Evolutionary conservation across 495 filamentous ascomycete species (phyloP).

Genomic region (Penicillium cosmopolitanum): DNA sequence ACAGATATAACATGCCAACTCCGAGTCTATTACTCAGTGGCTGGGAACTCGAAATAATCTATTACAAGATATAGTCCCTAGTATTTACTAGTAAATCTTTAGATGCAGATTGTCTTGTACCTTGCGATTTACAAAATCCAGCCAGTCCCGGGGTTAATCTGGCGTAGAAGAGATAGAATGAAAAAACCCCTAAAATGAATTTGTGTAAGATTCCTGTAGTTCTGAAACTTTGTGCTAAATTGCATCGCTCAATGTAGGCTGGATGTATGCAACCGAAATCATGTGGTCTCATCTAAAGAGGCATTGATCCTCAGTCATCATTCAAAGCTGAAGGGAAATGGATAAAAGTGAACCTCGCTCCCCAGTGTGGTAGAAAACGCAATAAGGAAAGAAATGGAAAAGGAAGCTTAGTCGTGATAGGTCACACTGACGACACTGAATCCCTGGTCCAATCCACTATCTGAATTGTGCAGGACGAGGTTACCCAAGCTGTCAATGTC

Average conservation of each 20-base stretch:
- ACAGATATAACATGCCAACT: too few species aligned
- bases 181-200: neutral
- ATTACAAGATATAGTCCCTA: too few species aligned
- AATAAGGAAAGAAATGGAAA: neutral
- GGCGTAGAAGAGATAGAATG: neutral
- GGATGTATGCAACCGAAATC: neutral
- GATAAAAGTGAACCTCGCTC: neutral
- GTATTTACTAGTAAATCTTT: too few species aligned
- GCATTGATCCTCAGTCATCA: neutral
- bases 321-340: neutral
- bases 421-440: constrained; percentile 52
- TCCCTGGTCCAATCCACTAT: constrained; percentile 8
- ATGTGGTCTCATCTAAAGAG: neutral
- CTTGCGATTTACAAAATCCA: too few species aligned
- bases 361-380: neutral
- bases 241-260: neutral
- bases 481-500: constrained; percentile 27
- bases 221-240: neutral
- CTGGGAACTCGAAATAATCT: too few species aligned
- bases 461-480: constrained; percentile 19
- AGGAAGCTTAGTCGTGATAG: constrained; percentile 35
- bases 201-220: neutral
- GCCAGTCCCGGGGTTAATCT: too few species aligned
- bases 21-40: too few species aligned
- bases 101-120: too few species aligned